phyloP scores from a whole-genome alignment of 345 rosid genomes.

The Theobroma cacao region DNA sequence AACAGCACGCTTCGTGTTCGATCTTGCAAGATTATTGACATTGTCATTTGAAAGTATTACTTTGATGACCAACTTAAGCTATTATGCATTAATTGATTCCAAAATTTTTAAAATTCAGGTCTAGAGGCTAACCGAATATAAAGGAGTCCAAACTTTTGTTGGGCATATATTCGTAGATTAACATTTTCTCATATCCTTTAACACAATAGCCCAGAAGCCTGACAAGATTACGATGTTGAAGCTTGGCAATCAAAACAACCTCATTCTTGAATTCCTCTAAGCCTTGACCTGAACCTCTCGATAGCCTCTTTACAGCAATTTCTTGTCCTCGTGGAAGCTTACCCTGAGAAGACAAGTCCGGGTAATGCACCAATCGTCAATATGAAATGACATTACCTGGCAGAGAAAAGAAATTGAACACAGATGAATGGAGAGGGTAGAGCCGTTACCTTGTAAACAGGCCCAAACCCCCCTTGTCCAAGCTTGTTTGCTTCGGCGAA shows the following conservation, averaged over 20 bases:
- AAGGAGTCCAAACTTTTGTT: conserved; percentile 21
- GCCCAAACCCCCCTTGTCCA: conserved; percentile 65
- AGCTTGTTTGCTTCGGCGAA: conserved; percentile 49
- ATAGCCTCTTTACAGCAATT: conserved; percentile 21
- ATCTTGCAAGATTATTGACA: not conserved
- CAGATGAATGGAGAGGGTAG: not conserved
- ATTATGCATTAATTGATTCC: not conserved
- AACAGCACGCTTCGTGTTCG: conserved; percentile 3
- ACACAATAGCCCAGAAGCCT: conserved; percentile 17
- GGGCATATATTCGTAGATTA: conserved; percentile 20
- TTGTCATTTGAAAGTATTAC: not conserved
- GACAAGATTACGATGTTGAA: conserved; percentile 21
- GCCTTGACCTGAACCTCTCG: conserved; percentile 19
- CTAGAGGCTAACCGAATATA: conserved; percentile 15
- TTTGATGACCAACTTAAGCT: not conserved
- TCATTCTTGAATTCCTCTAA: conserved; percentile 24
- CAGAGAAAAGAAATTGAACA: not conserved
- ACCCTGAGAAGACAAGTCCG: conserved; percentile 25
- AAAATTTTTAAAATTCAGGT: not conserved
- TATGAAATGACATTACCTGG: not conserved
- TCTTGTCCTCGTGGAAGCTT: conserved; percentile 27
- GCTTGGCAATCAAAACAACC: conserved; percentile 22
- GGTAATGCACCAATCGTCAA: not conserved
- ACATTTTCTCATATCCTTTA: conserved; percentile 17
- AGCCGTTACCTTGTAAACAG: conserved; percentile 50